Base-by-base conservation (phyloP, 2,329 filamentous ascomycete species). In the Epichloe sylvatica region DNA sequence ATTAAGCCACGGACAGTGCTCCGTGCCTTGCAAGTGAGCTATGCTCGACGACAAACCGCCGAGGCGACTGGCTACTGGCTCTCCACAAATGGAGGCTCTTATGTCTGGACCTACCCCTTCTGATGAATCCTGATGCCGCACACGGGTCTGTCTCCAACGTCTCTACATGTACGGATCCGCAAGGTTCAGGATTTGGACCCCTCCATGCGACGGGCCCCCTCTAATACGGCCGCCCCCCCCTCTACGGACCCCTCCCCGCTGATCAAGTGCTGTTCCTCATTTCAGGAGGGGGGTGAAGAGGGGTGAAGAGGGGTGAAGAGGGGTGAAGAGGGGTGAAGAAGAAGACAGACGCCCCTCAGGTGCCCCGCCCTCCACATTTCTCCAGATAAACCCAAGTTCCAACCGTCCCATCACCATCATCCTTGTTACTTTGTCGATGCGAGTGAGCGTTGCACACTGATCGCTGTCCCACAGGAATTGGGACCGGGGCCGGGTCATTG, bases 341-440 rank as follows among this genome's bases (percentile, higher is more conserved):
- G 25, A 30, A 4, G 8, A 30, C 8, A 30, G 30, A 30, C 30
- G 30, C 23, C 23, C 25, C 1, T 8, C 3, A 33, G 34, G 12
- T n/a, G 36, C 47, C 19, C 51, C 45, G 17, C 49, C 41, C 45
- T 42, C 44, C 48, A 51, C 39, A 39, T 41, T 47, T 53, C 49
- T 49, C 47, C 52, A 52, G 51, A 52, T 49, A 52, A 43, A 46
- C 49, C 46, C 25, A 25, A 25, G 23, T 25, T 25, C 23, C 6
- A 30, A 43, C n/a, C 46, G 46, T 47, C 46, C 51, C 52, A 45
- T 51, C 19, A 19, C 19, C 19, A 19, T 19, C 25, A 25, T 25
- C 23, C 23, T 25, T 25, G 23, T 8, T 25, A 25, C 23, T 25
- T 25, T 25, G 23, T 25, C 23, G 23, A 25, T 25, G 23, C 23